Evolutionary conservation across 1,139 yeast species (phyloP).

Genomic region (Fermentozyma sake): DNA sequence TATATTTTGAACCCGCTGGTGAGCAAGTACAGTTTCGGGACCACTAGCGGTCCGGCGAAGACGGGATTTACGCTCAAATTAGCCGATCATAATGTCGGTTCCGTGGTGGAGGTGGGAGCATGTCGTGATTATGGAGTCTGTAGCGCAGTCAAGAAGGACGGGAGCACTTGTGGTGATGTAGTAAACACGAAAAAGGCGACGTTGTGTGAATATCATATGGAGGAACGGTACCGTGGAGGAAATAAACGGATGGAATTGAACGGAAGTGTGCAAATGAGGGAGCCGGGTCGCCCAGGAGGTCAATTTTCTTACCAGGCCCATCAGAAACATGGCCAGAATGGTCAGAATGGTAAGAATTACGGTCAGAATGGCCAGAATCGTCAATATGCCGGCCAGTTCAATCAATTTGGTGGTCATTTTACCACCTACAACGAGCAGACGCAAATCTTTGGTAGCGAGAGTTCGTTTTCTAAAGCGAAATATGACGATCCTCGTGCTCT

Average conservation of each 20-base stretch:
- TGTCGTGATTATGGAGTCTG: slow-evolving; percentile 73
- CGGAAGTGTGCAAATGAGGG: slow-evolving; percentile 47
- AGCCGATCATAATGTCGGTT: slow-evolving; percentile 40
- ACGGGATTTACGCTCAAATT: slow-evolving; percentile 59
- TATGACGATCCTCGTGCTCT: slow-evolving; percentile 45
- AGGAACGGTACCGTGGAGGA: slow-evolving; percentile 50
- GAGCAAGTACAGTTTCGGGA: slow-evolving; percentile 14
- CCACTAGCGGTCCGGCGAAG: slow-evolving; percentile 5
- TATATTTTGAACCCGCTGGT: slow-evolving; percentile 73
- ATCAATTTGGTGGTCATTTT: no score
- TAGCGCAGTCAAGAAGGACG: slow-evolving; percentile 36
- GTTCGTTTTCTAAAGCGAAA: slow-evolving; percentile 33
- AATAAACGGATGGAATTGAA: slow-evolving; percentile 71
- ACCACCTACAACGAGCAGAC: slow-evolving; percentile 33
- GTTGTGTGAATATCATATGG: slow-evolving; percentile 71
- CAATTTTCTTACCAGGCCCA: no score
- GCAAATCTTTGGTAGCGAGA: slow-evolving; percentile 12
- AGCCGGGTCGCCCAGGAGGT: slow-evolving; percentile 34
- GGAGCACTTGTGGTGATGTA: slow-evolving; percentile 56
- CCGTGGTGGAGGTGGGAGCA: slow-evolving; percentile 68
- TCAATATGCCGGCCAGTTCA: no score
- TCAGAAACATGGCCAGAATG: no score
- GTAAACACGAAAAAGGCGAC: slow-evolving; percentile 50
- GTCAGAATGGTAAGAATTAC: no score
- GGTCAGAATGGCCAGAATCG: no score